phyloP scores from a whole-genome alignment of 768 basidiomycete genomes.

The Candolleomyces aberdarensis region DNA sequence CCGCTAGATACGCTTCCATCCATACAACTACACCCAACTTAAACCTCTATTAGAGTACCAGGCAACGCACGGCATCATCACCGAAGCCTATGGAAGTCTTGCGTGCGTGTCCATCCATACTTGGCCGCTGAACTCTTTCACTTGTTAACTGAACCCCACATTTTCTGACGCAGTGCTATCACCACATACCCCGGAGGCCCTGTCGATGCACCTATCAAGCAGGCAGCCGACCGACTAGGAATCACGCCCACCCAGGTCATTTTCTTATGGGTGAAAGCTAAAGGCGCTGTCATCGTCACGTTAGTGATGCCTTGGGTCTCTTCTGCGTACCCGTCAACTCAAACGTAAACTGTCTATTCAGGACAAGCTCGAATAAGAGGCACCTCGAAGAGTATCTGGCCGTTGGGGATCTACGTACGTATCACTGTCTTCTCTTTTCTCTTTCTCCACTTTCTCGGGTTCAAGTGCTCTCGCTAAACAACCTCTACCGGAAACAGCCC shows the following conservation, averaged over 20 bases:
- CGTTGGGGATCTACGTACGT: slow-evolving; percentile 50
- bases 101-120: slow-evolving; percentile 35
- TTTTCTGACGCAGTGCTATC: slow-evolving; percentile 41
- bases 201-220: slow-evolving; percentile 52
- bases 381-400: slow-evolving; percentile 68
- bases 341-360: slow-evolving; percentile 15
- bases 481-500: slow-evolving; percentile 29
- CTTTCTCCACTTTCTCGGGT: not conserved
- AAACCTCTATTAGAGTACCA: slow-evolving; percentile 57
- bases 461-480: not conserved
- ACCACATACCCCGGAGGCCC: slow-evolving; percentile 61
- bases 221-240: slow-evolving; percentile 50
- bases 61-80: slow-evolving; percentile 54
- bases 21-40: slow-evolving; percentile 51
- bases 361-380: slow-evolving; percentile 58
- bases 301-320: slow-evolving; percentile 23
- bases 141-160: too few relatives aligned
- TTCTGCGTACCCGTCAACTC: too few relatives aligned
- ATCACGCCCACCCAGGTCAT: slow-evolving; percentile 65
- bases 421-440: not conserved
- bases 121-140: too few relatives aligned
- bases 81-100: slow-evolving; percentile 71
- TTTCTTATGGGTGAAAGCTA: slow-evolving; percentile 65
- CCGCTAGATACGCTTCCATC: not conserved
- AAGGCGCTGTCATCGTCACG: slow-evolving; percentile 69